A percentile compares a stretch with the other conserved stretches of the same genome.
phyloP scores from a whole-genome alignment of 768 basidiomycete genomes.

The Asterophora parasitica region DNA sequence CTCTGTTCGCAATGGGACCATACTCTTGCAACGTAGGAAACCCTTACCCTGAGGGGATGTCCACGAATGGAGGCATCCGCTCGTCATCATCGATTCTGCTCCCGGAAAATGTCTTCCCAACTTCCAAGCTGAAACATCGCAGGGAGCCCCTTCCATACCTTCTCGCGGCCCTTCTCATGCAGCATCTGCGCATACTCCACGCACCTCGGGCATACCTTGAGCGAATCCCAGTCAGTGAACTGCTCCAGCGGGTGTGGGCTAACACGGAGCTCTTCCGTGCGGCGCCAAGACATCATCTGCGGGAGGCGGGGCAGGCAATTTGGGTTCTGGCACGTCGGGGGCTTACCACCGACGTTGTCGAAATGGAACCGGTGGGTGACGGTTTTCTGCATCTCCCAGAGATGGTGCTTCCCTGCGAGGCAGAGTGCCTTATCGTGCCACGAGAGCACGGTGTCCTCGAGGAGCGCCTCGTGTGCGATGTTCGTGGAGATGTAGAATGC shows the following conservation, averaged over 20 bases:
- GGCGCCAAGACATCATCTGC: constrained; percentile 22
- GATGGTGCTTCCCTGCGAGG: constrained; percentile 32
- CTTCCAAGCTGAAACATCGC: constrained; percentile 31
- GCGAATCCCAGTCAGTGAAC: constrained; percentile 28
- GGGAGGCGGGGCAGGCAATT: constrained; percentile 27
- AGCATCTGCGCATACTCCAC: constrained; percentile 22
- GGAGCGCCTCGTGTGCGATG: constrained; percentile 29
- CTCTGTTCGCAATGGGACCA: too few relatives aligned
- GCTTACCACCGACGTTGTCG: constrained; percentile 27
- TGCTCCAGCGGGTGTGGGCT: constrained; percentile 35
- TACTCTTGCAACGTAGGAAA: too few relatives aligned
- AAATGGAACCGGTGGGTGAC: constrained; percentile 32
- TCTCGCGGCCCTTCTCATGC: constrained; percentile 31
- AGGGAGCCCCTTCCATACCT: constrained; percentile 34
- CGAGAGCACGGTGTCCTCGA: constrained; percentile 30
- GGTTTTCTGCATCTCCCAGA: constrained; percentile 36
- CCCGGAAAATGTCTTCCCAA: constrained; percentile 33
- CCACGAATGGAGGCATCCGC: not conserved
- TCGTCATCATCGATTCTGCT: constrained; percentile 26
- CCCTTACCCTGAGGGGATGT: too few relatives aligned
- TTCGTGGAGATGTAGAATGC: constrained; percentile 41
- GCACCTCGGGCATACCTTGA: constrained; percentile 30
- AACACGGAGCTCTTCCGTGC: constrained; percentile 30
- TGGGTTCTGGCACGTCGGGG: constrained; percentile 21
- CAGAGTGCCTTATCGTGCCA: constrained; percentile 40